Conservation (phyloP, 192 early-diverging fungal species). For the Podila epicladia region DNA sequence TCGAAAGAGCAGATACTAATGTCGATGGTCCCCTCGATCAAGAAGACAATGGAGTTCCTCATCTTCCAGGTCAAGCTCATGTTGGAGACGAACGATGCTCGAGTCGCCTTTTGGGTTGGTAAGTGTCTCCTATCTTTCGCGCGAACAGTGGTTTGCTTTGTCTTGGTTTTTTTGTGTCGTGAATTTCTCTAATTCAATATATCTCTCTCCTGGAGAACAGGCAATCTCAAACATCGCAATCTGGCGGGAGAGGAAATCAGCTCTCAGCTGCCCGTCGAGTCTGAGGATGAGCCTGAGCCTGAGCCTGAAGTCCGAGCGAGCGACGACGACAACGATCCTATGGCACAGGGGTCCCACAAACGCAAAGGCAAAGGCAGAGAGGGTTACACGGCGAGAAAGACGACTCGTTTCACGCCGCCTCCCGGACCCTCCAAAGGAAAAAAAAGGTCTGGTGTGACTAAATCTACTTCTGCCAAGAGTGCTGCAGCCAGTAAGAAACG, state of each 20-base stretch:
- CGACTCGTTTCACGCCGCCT: neutral
- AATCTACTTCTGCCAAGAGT: neutral
- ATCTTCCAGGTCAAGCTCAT: constrained; percentile 80
- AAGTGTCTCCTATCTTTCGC: neutral
- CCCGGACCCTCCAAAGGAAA: neutral
- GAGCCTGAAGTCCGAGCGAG: neutral
- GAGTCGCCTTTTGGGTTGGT: constrained; percentile 52
- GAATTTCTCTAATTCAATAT: neutral
- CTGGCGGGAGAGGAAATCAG: constrained; percentile 73
- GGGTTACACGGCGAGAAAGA: neutral
- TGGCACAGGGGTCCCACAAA: neutral
- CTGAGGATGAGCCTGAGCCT: constrained; percentile 34
- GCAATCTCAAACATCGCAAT: constrained; percentile 78
- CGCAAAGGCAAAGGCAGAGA: neutral
- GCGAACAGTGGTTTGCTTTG: constrained; percentile 14
- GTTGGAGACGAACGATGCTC: constrained; percentile 71
- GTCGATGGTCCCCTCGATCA: constrained; percentile 72
- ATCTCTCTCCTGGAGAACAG: constrained; percentile 41
- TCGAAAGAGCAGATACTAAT: constrained; percentile 69
- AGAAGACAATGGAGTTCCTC: constrained; percentile 76
- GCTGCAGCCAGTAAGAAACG: neutral
- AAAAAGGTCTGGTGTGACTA: neutral
- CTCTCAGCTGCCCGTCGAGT: constrained; percentile 50
- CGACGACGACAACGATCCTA: neutral
- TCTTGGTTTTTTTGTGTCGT: neutral